Base-by-base conservation (phyloP, 441 rosid genomes). In the Flueggea neowawraea region DNA sequence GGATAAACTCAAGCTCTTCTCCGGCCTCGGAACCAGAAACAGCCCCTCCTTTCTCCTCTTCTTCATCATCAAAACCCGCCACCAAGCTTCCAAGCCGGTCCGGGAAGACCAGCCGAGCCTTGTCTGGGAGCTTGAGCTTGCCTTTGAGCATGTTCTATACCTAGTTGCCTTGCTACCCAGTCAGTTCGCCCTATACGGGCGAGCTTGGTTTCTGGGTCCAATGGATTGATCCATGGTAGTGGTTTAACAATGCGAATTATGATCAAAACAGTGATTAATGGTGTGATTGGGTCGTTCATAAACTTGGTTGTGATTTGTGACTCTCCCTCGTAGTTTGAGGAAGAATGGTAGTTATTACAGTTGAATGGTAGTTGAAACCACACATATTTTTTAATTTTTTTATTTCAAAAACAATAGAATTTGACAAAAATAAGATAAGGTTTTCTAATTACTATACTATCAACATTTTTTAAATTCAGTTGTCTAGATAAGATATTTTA, bases 1-100 rank as follows among this genome's bases (percentile, higher is more conserved):
- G 71, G 12, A 87, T 56, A 31, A 80, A 58, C 68, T 81, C 87
- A 17, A 87, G 87, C 78, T 85, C 90, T 70, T 84, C 82, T 5
- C 90, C 90, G 54, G 65, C 65, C 36, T 84, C 89, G 45, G 73
- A 51, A 44, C 44, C 69, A 16, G 68, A 60, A 49, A 49, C 73
- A 11, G 51, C 56, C 32, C 75, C 71, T 11, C 53, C 78, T 54
- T 49, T 66, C 6, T 73, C 73, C 10, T 69, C 72, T 5, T 72
- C 72, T 1, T 55, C 64, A 28, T 55, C 76, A 6, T 75, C 79
- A 14, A 75, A 69, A 14, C 78, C 82, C 6, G 59, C 32, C 13
- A 80, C 89, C 49, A 86, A 64, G 74, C 88, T 82, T 45, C 88
- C 88, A 1, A 84, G 83, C 17, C 78, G 69, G 60, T 83, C 82